Conservation (phyloP, 129 eudicot genomes). For the Cynara cardunculus region DNA sequence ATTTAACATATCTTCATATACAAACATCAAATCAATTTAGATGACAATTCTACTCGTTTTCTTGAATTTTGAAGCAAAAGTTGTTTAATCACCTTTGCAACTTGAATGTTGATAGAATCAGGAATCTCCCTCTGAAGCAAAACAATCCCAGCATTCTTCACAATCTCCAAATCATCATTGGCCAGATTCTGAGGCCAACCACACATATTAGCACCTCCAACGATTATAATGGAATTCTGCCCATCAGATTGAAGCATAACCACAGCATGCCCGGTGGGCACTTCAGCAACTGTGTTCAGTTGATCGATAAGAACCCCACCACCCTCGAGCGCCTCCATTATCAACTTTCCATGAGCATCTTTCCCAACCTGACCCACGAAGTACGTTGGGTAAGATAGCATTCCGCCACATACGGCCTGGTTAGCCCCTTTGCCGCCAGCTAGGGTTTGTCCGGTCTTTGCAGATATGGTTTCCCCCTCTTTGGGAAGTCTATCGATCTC, state of each 20-base stretch:
- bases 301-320: constrained; percentile 69
- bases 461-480: constrained; percentile 79
- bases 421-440: constrained; percentile 98
- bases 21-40: background rate
- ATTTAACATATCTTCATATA: background rate
- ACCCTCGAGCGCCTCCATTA: constrained; percentile 50
- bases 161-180: constrained; percentile 43
- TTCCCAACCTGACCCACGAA: constrained; percentile 76
- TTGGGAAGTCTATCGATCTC: constrained; percentile 75
- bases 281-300: constrained; percentile 40
- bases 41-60: background rate
- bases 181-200: constrained; percentile 55
- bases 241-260: constrained; percentile 87
- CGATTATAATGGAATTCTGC: constrained; percentile 79
- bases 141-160: constrained; percentile 82
- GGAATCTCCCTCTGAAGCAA: constrained; percentile 97
- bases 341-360: constrained; percentile 77
- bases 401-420: constrained; percentile 83
- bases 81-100: constrained; percentile 65
- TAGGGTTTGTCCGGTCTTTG: constrained; percentile 75
- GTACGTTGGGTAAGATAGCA: constrained; percentile 69
- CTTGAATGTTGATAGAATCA: constrained; percentile 75
- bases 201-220: constrained; percentile 87
- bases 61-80: background rate
- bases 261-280: constrained; percentile 91